Evolutionary conservation across 495 filamentous ascomycete genomes (phyloP).

Genomic region (Evansstolkia leycettana): DNA sequence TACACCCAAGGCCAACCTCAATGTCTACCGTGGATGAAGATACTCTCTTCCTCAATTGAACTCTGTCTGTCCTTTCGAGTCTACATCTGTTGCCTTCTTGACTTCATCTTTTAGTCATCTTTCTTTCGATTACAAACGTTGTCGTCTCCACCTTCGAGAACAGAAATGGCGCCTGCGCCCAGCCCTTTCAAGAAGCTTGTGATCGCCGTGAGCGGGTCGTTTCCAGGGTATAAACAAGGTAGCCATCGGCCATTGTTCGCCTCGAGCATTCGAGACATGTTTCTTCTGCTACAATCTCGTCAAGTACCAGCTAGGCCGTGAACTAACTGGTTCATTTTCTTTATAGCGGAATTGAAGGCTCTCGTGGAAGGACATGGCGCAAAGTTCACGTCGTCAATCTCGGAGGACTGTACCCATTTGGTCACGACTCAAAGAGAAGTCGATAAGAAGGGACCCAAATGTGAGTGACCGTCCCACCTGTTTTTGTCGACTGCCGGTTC

Average conservation of each 20-base stretch:
- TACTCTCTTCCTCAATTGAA: no score
- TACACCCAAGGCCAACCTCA: no score
- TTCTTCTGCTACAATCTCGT: no score
- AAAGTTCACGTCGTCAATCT: constrained; percentile 30
- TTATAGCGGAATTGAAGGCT: constrained; percentile 22
- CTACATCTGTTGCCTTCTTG: no score
- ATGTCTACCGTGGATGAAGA: no score
- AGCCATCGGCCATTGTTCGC: no score
- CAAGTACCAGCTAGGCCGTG: no score
- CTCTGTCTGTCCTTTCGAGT: no score
- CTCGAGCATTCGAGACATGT: no score
- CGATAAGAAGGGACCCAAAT: constrained; percentile 31
- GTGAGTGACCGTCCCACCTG: constrained; percentile 11
- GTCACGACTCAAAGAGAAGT: constrained; percentile 42
- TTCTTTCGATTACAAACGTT: no score
- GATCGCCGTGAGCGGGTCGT: constrained; percentile 50
- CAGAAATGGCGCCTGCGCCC: constrained; percentile 1
- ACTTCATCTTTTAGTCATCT: no score
- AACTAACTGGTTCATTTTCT: constrained; percentile 1
- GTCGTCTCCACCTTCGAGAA: no score
- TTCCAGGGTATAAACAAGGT: constrained; percentile 44
- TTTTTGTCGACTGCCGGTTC: not conserved
- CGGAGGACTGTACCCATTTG: constrained; percentile 44
- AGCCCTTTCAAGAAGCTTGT: constrained; percentile 28
- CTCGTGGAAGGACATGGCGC: constrained; percentile 39